Base-by-base conservation (phyloP, 805 yeast genomes). In the Saccharomycopsis schoenii region DNA sequence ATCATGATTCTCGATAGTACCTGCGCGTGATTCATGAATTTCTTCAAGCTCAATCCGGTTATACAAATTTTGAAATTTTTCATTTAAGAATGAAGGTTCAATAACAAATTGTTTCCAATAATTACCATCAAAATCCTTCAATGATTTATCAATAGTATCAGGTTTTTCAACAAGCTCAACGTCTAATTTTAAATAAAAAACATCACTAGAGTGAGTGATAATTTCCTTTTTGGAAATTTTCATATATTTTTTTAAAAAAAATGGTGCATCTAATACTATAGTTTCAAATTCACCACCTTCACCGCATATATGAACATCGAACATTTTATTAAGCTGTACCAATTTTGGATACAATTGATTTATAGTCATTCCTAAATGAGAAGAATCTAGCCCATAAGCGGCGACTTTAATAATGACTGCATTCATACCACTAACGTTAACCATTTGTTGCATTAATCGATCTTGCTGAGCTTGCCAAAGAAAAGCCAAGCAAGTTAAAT, bases 261-360 rank as follows among this genome's bases (percentile, higher is more conserved):
- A 85, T 0, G 97, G 96, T 1, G 96, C 89, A 71, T 94, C 97
- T 36, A 94, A 76, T 1, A 93, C 98, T 66, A 93, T 75, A 0
- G 97, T 86, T 71, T 94, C 99, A 72, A 90, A 94, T 72, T 94
- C 99, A 0, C 99, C 99, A 40, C 99, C 99, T 76, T 94, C 99
- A 14, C 99, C 99, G 74, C 99, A 94, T 0, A 94, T 84, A 71
- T 93, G 97, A 14, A 92, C 88, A 1, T 92, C 96, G 72, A 82
- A 92, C 71, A 76, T 73, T 10, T 70, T 62, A 70, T 91, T 86
- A 63, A 92, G 74, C 47, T 75, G 75, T 12, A 76, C 65, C 69
- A 94, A 71, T 0, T 75, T 79, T 0, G 89, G 87, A 60, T 79
- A 80, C 65, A 86, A 75, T 63, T 88, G 80, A 4, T 77, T 80